These are phyloP conservation scores for Dicorynia guianensis DNA, from an alignment of 306 rosid genomes.

Conservation along the genomic window DNA sequence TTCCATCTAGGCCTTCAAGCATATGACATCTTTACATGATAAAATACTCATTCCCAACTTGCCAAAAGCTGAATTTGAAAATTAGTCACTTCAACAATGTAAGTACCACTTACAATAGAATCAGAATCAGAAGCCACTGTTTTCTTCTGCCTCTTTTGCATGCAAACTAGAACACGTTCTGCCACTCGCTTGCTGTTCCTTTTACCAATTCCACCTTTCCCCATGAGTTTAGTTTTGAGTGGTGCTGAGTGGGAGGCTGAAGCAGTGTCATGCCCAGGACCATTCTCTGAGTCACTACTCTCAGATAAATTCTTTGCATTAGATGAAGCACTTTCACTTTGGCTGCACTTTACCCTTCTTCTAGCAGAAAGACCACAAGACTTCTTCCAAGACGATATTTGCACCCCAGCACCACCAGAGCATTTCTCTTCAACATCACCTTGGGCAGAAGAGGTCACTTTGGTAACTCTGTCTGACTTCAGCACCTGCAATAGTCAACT, in stretches of 20 bases:
- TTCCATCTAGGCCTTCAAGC: conserved; percentile 58
- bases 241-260: conserved; percentile 59
- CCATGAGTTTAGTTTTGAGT: conserved; percentile 63
- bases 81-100: conserved; percentile 51
- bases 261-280: conserved; percentile 65
- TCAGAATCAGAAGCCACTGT: conserved; percentile 77
- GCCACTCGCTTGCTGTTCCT: conserved; percentile 98
- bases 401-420: conserved; percentile 57
- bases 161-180: conserved; percentile 82
- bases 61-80: conserved; percentile 44
- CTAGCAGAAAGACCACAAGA: conserved; percentile 58
- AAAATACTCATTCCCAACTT: conserved; percentile 57
- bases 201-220: conserved; percentile 67
- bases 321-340: conserved; percentile 96
- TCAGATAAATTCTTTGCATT: conserved; percentile 84
- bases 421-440: conserved; percentile 71
- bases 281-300: conserved; percentile 97
- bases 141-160: conserved; percentile 95
- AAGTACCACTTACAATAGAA: conserved; percentile 69
- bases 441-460: conserved; percentile 57
- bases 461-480: conserved; percentile 63
- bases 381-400: conserved; percentile 62
- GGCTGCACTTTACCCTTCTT: conserved; percentile 67
- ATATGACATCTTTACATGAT: conserved; percentile 47
- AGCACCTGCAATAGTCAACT: conserved; percentile 58